Evolutionary conservation across 2,329 filamentous ascomycete species (phyloP).

Genomic region (Penicillium sp.): DNA sequence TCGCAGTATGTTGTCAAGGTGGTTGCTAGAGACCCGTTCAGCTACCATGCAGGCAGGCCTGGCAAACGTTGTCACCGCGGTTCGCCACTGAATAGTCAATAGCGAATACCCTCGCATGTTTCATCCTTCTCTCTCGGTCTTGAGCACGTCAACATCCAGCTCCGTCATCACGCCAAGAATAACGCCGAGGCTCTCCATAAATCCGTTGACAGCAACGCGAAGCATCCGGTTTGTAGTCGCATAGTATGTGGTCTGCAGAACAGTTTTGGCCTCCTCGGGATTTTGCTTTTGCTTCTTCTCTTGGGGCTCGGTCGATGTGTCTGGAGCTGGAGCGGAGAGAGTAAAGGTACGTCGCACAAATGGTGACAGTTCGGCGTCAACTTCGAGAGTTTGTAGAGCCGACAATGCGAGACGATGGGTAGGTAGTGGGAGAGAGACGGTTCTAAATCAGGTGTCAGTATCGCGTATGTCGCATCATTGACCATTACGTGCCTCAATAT

Average conservation of each 20-base stretch:
- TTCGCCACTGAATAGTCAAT: not conserved
- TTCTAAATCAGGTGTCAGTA: constrained; percentile 52
- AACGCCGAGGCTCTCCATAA: constrained; percentile 86
- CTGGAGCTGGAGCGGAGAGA: constrained; percentile 46
- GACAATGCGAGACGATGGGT: constrained; percentile 75
- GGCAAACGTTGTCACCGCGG: not conserved
- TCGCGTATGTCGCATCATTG: not conserved
- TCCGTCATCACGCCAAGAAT: constrained; percentile 90
- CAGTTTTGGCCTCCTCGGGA: constrained; percentile 46
- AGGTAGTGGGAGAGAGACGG: constrained; percentile 79
- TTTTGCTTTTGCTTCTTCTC: constrained; percentile 29
- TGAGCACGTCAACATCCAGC: constrained; percentile 81
- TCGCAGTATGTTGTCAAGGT: not conserved
- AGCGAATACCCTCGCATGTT: not conserved
- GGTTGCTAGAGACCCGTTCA: not conserved
- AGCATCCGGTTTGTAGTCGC: constrained; percentile 97
- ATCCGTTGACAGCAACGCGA: constrained; percentile 92
- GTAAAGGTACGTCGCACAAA: constrained; percentile 75
- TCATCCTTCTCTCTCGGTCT: constrained; percentile 37
- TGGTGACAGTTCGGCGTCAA: constrained; percentile 87
- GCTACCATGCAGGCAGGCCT: not conserved
- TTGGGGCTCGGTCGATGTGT: constrained; percentile 23
- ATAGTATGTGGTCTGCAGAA: constrained; percentile 76
- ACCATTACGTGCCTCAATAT: not conserved
- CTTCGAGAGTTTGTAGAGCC: constrained; percentile 74